These are phyloP conservation scores for Xylariomycetidae sp. DNA, from an alignment of 2,329 filamentous ascomycete species.

Conservation along the genomic window DNA sequence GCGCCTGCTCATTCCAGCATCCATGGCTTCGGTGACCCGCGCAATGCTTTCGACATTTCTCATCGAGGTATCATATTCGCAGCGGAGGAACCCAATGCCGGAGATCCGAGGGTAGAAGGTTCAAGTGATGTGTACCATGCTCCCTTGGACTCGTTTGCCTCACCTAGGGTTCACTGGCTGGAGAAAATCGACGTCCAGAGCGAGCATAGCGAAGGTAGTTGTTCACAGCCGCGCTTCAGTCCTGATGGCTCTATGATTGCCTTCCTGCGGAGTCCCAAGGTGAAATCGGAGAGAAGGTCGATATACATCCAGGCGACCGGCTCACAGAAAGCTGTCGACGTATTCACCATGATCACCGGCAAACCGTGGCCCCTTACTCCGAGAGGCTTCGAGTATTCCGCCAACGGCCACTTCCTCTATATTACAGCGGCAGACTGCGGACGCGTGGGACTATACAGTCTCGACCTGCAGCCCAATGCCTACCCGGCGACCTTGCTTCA, in stretches of 20 bases:
- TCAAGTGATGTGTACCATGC: conserved; percentile 29
- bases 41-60: conserved; percentile 28
- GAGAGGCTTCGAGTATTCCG: conserved; percentile 29
- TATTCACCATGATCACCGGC: conserved; percentile 23
- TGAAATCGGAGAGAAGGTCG: conserved; percentile 1
- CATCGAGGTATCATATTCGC: conserved; percentile 31
- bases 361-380: conserved; percentile 26
- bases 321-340: conserved; percentile 23
- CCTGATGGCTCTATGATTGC: conserved; percentile 32
- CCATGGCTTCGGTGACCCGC: conserved; percentile 18
- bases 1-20: conserved; percentile 24
- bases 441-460: conserved; percentile 26
- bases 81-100: conserved; percentile 15
- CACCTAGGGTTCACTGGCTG: conserved; percentile 15
- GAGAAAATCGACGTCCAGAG: conserved; percentile 17
- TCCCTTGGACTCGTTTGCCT: conserved; percentile 27
- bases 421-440: conserved; percentile 30
- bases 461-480: conserved; percentile 27
- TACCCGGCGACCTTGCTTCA: conserved; percentile 20
- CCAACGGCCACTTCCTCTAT: conserved; percentile 28
- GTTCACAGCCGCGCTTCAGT: conserved; percentile 29
- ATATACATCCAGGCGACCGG: conserved; percentile 28
- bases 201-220: conserved; percentile 4
- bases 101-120: conserved; percentile 8
- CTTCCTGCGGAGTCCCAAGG: conserved; percentile 21